Evolutionary conservation across 2,329 filamentous ascomycete species (phyloP).

Genomic region (Sporothrix pseudoabietina): DNA sequence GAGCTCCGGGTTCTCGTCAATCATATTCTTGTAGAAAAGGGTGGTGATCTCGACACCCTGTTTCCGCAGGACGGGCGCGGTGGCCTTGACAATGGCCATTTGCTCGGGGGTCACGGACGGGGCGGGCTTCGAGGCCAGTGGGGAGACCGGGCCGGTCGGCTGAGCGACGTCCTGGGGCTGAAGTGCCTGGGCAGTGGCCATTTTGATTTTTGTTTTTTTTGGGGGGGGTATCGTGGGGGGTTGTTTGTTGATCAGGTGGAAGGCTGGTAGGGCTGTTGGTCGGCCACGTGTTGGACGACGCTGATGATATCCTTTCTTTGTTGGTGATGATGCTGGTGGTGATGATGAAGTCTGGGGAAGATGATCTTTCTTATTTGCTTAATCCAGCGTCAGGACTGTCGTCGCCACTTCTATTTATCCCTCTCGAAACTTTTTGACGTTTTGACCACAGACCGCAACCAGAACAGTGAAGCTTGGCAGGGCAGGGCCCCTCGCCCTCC

Average conservation of each 20-base stretch:
- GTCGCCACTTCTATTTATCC: constrained; percentile 25
- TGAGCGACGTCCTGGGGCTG: not conserved
- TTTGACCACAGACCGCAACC: not conserved
- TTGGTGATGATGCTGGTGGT: not conserved
- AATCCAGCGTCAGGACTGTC: not conserved
- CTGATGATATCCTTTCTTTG: not conserved
- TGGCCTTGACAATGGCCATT: constrained; percentile 72
- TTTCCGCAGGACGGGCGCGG: constrained; percentile 69
- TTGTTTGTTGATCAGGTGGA: not conserved
- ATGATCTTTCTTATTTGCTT: not conserved
- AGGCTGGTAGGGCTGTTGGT: not conserved
- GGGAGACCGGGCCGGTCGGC: not conserved
- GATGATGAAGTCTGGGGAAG: not conserved
- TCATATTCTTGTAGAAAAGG: constrained; percentile 71
- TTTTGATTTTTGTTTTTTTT: not conserved
- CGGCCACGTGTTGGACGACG: not conserved
- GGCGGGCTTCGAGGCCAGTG: not conserved
- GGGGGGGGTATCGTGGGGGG: not conserved
- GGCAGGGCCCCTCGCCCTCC: not conserved
- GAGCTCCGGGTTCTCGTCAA: constrained; percentile 64
- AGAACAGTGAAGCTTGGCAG: not conserved
- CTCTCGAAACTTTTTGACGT: not conserved
- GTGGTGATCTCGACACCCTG: constrained; percentile 71
- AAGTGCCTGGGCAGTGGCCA: not conserved
- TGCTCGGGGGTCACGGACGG: constrained; percentile 62